A percentile compares a stretch with the other conserved stretches of the same genome.
These are phyloP conservation scores for Colletotrichum phormii DNA, from an alignment of 2,329 filamentous ascomycete species.

Conservation along the genomic window DNA sequence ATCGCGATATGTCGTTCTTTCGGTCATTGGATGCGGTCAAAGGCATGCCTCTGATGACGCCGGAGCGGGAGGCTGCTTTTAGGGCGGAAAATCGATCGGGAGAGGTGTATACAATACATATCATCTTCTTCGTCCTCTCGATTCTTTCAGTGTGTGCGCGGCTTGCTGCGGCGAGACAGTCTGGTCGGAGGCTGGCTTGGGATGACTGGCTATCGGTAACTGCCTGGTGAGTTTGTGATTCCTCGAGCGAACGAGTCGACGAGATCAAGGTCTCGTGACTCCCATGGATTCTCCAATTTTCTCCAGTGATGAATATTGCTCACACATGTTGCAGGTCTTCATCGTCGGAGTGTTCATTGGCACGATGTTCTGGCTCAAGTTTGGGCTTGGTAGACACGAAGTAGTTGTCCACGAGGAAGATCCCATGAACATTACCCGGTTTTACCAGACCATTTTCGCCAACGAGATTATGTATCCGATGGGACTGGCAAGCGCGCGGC, in stretches of 20 bases:
- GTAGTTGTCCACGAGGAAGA: constrained; percentile 23
- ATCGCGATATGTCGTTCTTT: background rate
- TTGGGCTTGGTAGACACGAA: constrained; percentile 27
- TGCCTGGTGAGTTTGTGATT: constrained; percentile 9
- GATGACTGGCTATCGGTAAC: constrained; percentile 29
- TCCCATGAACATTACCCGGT: constrained; percentile 13
- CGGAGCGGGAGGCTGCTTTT: constrained; percentile 15
- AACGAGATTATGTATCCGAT: constrained; percentile 29
- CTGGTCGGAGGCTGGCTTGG: constrained; percentile 9
- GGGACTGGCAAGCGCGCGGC: constrained; percentile 3
- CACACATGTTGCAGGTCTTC: background rate
- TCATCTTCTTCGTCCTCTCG: constrained; percentile 17
- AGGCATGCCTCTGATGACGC: constrained; percentile 22
- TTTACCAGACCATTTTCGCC: constrained; percentile 32
- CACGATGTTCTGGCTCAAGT: constrained; percentile 30
- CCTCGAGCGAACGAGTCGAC: background rate
- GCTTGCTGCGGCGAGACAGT: constrained; percentile 11
- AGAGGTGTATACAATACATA: constrained; percentile 19
- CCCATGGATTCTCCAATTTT: background rate
- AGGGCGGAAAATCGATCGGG: constrained; percentile 15
- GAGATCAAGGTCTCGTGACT: too few relatives aligned
- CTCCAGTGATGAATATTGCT: background rate
- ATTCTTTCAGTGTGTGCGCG: constrained; percentile 13
- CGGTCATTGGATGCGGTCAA: constrained; percentile 9
- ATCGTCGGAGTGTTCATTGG: constrained; percentile 21